A percentile compares a stretch with the other conserved stretches of the same genome.
Conservation (phyloP, 2,329 filamentous ascomycete genomes). For the Thelonectria rubi region DNA sequence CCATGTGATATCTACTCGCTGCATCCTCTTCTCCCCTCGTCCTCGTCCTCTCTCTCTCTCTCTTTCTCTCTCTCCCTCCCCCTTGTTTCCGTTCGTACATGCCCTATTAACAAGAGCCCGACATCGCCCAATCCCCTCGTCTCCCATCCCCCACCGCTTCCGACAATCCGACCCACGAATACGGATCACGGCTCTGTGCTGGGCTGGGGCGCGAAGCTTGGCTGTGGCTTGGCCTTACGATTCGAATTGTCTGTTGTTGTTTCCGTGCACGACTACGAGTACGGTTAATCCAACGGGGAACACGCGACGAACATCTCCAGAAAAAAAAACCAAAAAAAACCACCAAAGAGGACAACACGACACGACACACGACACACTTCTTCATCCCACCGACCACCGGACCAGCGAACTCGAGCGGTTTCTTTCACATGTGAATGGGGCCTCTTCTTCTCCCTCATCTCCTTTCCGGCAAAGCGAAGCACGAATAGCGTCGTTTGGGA, state of each 20-base stretch:
- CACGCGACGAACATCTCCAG: not conserved
- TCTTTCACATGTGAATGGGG: not conserved
- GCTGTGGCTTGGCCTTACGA: conserved; percentile 30
- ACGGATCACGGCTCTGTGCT: conserved; percentile 32
- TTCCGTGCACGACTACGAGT: conserved; percentile 3
- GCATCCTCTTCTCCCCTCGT: not conserved
- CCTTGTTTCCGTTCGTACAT: too few relatives aligned
- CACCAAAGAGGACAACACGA: too few relatives aligned
- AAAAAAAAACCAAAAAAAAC: not conserved
- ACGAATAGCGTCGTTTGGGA: not conserved
- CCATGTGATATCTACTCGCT: conserved; percentile 8
- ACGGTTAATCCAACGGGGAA: conserved; percentile 15
- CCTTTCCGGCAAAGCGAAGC: not conserved
- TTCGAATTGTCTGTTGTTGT: not conserved
- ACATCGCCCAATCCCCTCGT: conserved; percentile 9
- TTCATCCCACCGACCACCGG: not conserved
- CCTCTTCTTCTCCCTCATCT: not conserved
- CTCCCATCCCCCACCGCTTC: conserved; percentile 20
- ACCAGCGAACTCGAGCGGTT: not conserved
- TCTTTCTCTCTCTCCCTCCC: not conserved
- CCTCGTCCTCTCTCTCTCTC: conserved; percentile 3
- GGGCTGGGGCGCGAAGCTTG: conserved; percentile 31
- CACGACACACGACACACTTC: not conserved
- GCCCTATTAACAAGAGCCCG: not conserved
- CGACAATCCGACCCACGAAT: conserved; percentile 16